Conservation (phyloP, 352 stramenopile genomes). For the Plasmopara viticola region DNA sequence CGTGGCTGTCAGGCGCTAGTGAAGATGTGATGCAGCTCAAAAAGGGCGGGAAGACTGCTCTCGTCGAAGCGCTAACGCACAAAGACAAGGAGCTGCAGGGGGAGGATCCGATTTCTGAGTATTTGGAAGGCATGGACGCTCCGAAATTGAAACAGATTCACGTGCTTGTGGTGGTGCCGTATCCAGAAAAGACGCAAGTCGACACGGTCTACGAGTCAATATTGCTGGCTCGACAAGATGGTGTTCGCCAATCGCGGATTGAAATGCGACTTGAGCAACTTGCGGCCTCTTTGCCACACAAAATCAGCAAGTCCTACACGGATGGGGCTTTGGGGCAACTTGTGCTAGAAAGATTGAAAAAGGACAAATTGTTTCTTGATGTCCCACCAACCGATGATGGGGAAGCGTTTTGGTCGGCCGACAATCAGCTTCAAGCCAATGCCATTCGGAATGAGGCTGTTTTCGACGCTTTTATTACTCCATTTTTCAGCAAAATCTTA, state of each 20-base stretch:
- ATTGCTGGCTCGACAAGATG: background rate
- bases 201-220: background rate
- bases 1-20: background rate
- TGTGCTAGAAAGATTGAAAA: background rate
- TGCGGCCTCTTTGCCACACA: background rate
- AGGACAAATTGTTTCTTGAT: background rate
- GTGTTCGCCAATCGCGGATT: background rate
- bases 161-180: background rate
- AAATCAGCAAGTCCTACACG: background rate
- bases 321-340: conserved; percentile 1
- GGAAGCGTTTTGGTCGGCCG: background rate
- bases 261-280: background rate
- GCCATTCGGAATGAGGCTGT: background rate
- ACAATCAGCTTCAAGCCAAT: conserved; percentile 2
- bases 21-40: background rate
- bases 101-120: background rate
- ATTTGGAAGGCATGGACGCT: background rate
- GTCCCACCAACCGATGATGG: background rate
- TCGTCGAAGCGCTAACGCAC: background rate
- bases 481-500: background rate
- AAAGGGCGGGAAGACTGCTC: background rate
- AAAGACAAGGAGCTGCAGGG: background rate
- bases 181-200: background rate
- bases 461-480: conserved; percentile 4
- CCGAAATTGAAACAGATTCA: conserved; percentile 1